Conservation (phyloP, 495 filamentous ascomycete genomes). For the Copromyces sp. region DNA sequence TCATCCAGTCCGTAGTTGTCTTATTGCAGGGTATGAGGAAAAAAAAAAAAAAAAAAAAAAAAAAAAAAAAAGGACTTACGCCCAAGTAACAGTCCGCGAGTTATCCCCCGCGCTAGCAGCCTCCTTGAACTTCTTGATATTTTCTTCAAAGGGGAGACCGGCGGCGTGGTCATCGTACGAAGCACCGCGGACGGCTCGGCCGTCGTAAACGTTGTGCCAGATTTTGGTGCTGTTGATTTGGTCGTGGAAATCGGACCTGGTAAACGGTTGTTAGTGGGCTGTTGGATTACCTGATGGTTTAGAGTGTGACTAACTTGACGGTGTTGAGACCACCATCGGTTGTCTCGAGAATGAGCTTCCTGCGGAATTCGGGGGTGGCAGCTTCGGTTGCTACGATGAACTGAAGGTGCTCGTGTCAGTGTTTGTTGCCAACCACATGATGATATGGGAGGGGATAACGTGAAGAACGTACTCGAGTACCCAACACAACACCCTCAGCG, state of each 20-base stretch:
- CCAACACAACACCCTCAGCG: conserved; percentile 57
- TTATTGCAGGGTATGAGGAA: background rate
- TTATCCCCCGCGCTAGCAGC: conserved; percentile 23
- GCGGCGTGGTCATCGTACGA: conserved; percentile 45
- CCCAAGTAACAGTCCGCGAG: conserved; percentile 41
- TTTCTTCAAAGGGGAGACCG: conserved; percentile 47
- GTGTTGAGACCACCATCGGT: conserved; percentile 56
- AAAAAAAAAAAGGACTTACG: conserved; percentile 24
- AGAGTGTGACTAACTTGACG: conserved; percentile 32
- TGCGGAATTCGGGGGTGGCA: conserved; percentile 48
- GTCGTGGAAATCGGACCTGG: conserved; percentile 57
- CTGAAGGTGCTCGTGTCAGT: conserved; percentile 8
- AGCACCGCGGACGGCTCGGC: conserved; percentile 50
- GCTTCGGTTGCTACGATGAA: conserved; percentile 59
- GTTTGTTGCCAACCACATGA: background rate
- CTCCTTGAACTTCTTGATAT: conserved; percentile 49
- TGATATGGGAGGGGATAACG: background rate
- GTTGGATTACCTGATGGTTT: background rate
- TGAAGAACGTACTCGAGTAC: conserved; percentile 45
- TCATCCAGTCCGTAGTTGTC: background rate
- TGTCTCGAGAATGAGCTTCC: conserved; percentile 48
- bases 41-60: background rate
- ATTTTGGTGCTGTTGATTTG: conserved; percentile 50
- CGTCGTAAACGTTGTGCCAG: conserved; percentile 60
- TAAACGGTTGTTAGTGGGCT: background rate